phyloP scores from a whole-genome alignment of 371 early-diverging fungal species.

The Saksenaea oblongispora region DNA sequence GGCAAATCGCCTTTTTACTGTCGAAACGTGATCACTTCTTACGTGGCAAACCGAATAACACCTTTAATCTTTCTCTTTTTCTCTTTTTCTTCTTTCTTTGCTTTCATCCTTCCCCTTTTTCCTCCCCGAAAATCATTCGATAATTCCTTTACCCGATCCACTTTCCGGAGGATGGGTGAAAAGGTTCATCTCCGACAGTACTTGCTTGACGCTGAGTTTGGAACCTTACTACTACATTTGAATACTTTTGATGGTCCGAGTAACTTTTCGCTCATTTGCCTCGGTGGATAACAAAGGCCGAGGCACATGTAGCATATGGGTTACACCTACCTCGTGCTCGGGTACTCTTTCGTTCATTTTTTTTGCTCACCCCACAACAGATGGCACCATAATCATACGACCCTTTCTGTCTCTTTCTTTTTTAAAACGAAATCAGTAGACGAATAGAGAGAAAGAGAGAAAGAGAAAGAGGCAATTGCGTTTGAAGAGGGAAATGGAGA shows the following conservation, averaged over 20 bases:
- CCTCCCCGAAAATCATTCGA: background rate
- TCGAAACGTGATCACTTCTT: background rate
- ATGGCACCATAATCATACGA: background rate
- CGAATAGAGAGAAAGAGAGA: no score
- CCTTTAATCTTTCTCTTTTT: background rate
- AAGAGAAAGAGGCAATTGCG: no score
- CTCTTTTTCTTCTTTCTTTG: background rate
- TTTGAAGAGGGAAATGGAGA: no score
- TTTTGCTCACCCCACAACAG: conserved; percentile 9
- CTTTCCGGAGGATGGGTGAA: background rate
- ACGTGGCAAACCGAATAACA: background rate
- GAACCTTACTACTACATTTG: background rate
- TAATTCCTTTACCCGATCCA: background rate
- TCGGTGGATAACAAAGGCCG: conserved; percentile 6
- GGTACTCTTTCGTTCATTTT: background rate
- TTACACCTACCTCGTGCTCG: conserved; percentile 27
- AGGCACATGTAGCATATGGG: conserved; percentile 25
- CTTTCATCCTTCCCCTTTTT: background rate
- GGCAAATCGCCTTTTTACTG: background rate
- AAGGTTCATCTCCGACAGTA: background rate
- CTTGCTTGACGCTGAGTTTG: background rate
- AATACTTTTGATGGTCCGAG: conserved; percentile 1
- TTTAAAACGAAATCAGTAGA: background rate
- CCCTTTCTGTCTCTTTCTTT: background rate
- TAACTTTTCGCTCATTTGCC: conserved; percentile 2